A percentile compares a stretch with the other conserved stretches of the same genome.
Conservation (phyloP, 139 green algal genomes). For the Raphidocelis subcapitata region DNA sequence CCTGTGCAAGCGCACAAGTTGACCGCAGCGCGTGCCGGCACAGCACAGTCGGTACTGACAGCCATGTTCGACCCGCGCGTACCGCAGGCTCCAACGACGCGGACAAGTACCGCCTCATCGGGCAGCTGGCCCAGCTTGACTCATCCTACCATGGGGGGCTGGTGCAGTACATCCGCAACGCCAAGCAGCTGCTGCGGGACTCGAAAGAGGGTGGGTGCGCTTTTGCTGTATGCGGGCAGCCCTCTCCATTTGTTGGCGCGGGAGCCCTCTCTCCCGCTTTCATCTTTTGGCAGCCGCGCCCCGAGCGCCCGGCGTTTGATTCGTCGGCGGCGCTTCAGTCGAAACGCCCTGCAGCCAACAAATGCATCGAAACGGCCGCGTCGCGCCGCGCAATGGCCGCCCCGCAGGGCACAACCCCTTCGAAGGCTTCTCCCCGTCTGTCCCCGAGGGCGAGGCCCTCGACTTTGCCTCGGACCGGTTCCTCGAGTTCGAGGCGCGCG, state of each 20-base stretch:
- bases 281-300: too few relatives aligned
- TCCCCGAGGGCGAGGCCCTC: slow-evolving; percentile 82
- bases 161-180: slow-evolving; percentile 84
- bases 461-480: slow-evolving; percentile 75
- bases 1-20: neutral
- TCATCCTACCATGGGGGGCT: slow-evolving; percentile 84
- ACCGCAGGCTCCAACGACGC: slow-evolving; percentile 44
- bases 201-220: slow-evolving; percentile 68
- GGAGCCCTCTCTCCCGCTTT: too few relatives aligned
- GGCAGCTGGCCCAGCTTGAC: slow-evolving; percentile 76
- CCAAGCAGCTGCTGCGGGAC: slow-evolving; percentile 78
- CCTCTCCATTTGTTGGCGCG: neutral
- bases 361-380: neutral
- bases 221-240: too few relatives aligned
- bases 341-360: neutral
- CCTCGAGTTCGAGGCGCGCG: slow-evolving; percentile 62
- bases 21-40: neutral
- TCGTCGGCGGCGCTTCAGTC: neutral
- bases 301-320: too few relatives aligned
- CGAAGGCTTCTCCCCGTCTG: slow-evolving; percentile 85
- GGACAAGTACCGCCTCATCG: slow-evolving; percentile 44
- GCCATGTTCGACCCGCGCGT: neutral
- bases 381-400: neutral
- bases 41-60: neutral
- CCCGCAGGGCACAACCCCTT: slow-evolving; percentile 90